Evolutionary conservation across 2,329 filamentous ascomycete genomes (phyloP).

Genomic region (Blastomyces emzantsi): DNA sequence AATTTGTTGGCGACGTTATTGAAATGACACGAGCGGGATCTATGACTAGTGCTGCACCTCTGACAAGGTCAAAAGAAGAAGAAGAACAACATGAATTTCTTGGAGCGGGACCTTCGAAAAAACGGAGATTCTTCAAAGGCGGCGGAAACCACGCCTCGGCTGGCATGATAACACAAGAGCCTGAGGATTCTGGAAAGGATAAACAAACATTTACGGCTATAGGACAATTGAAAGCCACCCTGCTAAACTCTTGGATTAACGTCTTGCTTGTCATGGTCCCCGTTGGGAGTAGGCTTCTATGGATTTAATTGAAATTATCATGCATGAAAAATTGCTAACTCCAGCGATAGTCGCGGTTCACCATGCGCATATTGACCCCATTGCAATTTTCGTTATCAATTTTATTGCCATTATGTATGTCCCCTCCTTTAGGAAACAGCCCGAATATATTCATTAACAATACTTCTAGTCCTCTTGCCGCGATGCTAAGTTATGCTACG

Average conservation of each 20-base stretch:
- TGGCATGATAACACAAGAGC: conserved; percentile 6
- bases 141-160: conserved; percentile 12
- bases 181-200: conserved; percentile 8
- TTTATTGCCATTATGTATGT: conserved; percentile 74
- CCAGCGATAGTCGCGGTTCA: conserved; percentile 51
- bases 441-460: background rate
- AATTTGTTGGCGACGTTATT: background rate
- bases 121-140: conserved; percentile 13
- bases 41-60: background rate
- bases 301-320: background rate
- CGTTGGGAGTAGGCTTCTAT: conserved; percentile 48
- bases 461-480: conserved; percentile 56
- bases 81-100: background rate
- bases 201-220: conserved; percentile 31
- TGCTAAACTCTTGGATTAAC: conserved; percentile 83
- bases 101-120: conserved; percentile 7
- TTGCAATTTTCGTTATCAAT: conserved; percentile 75
- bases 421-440: background rate
- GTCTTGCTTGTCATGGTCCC: conserved; percentile 69
- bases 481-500: conserved; percentile 77
- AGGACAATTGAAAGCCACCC: conserved; percentile 50
- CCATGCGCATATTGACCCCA: conserved; percentile 51
- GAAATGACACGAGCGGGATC: background rate
- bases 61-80: background rate
- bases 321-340: background rate